A percentile compares a stretch with the other conserved stretches of the same genome.
Conservation (phyloP, 306 rosid genomes). For the Prunus persica region Prunus_persica_NCBIv2 NC_034009.1:1873001-1873500, state of each 20-base stretch:
- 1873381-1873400: too few relatives aligned
- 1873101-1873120: background rate
- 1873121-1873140: background rate
- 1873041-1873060: background rate
- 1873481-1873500: too few relatives aligned
- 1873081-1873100: background rate
- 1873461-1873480: rapidly evolving
- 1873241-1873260: background rate
- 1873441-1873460: too few relatives aligned
- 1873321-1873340: too few relatives aligned
- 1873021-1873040: too few relatives aligned
- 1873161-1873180: conserved; percentile 14
- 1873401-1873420: too few relatives aligned
- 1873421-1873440: too few relatives aligned
- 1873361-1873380: too few relatives aligned
- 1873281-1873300: too few relatives aligned
- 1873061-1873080: conserved; percentile 22
- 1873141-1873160: conserved; percentile 8
- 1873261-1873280: too few relatives aligned
- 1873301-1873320: too few relatives aligned
- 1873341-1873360: too few relatives aligned
- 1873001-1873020: background rate
- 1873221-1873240: background rate
- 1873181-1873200: background rate
- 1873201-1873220: conserved; percentile 19